phyloP scores from a whole-genome alignment of 352 stramenopile genomes.

The Phytophthora cajani region DNA sequence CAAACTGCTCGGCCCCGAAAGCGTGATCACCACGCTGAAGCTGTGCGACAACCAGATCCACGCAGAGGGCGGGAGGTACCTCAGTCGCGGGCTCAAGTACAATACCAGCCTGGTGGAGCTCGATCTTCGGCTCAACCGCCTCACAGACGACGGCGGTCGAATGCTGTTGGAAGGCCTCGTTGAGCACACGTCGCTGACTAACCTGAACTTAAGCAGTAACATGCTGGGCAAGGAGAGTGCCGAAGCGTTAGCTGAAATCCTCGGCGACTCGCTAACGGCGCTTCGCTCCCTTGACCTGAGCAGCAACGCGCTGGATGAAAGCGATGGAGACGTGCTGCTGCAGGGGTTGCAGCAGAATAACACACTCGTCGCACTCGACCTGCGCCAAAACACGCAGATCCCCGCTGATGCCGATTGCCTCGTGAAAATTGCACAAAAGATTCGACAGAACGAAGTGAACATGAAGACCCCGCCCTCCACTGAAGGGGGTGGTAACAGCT shows the following conservation, averaged over 20 bases:
- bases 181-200: slow-evolving; percentile 67
- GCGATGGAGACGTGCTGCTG: slow-evolving; percentile 61
- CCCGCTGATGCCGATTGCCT: slow-evolving; percentile 60
- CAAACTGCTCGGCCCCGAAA: slow-evolving; percentile 90
- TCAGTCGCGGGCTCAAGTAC: slow-evolving; percentile 90
- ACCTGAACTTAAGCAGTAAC: slow-evolving; percentile 90
- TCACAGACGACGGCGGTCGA: slow-evolving; percentile 90
- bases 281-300: slow-evolving; percentile 85
- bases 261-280: slow-evolving; percentile 66
- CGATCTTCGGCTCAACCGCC: slow-evolving; percentile 91
- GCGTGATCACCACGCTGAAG: slow-evolving; percentile 90
- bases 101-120: slow-evolving; percentile 91
- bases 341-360: slow-evolving; percentile 71
- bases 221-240: slow-evolving; percentile 77
- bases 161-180: slow-evolving; percentile 89
- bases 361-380: slow-evolving; percentile 69
- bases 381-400: slow-evolving; percentile 82
- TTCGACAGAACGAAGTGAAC: slow-evolving; percentile 78
- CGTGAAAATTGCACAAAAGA: slow-evolving; percentile 72
- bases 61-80: slow-evolving; percentile 89
- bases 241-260: slow-evolving; percentile 71
- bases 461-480: slow-evolving; percentile 38
- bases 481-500: slow-evolving; percentile 10
- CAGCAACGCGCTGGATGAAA: slow-evolving; percentile 76
- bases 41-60: slow-evolving; percentile 95